A percentile compares a stretch with the other conserved stretches of the same genome.
Conservation (phyloP, 1,284 basidiomycete genomes). For the Xerocomus amazonicus region DNA sequence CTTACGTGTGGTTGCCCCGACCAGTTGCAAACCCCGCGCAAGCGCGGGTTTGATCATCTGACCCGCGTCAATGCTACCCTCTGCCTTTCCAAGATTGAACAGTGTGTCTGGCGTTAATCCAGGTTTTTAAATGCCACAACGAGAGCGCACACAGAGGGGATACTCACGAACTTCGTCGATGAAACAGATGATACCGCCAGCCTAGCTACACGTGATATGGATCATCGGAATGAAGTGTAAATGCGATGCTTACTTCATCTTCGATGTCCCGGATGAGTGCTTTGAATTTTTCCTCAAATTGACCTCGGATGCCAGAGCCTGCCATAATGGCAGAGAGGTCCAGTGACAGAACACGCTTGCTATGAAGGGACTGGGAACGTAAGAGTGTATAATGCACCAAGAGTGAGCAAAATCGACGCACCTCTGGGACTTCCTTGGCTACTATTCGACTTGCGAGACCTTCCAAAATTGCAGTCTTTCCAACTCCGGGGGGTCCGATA, state of each 20-base stretch:
- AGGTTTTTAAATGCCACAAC: background rate
- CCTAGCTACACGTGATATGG: slow-evolving; percentile 33
- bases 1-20: slow-evolving; percentile 84
- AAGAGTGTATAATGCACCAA: background rate
- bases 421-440: slow-evolving; percentile 89
- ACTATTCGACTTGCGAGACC: slow-evolving; percentile 88
- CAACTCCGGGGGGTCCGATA: slow-evolving; percentile 80
- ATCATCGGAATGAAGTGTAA: background rate
- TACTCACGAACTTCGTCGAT: slow-evolving; percentile 87
- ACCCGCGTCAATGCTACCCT: slow-evolving; percentile 88
- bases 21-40: slow-evolving; percentile 80
- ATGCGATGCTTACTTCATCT: slow-evolving; percentile 52
- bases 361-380: slow-evolving; percentile 62
- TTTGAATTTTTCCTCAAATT: slow-evolving; percentile 93
- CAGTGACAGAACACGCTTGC: slow-evolving; percentile 78
- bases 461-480: slow-evolving; percentile 92
- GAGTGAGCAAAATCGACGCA: slow-evolving; percentile 30
- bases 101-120: slow-evolving; percentile 51
- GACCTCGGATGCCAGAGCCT: slow-evolving; percentile 84
- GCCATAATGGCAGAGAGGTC: slow-evolving; percentile 82
- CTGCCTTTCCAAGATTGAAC: slow-evolving; percentile 86
- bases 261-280: slow-evolving; percentile 84
- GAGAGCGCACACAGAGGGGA: background rate
- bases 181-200: slow-evolving; percentile 78
- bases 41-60: slow-evolving; percentile 91